Base-by-base conservation (phyloP, 2,329 filamentous ascomycete genomes). In the Claviceps digitariae region DNA sequence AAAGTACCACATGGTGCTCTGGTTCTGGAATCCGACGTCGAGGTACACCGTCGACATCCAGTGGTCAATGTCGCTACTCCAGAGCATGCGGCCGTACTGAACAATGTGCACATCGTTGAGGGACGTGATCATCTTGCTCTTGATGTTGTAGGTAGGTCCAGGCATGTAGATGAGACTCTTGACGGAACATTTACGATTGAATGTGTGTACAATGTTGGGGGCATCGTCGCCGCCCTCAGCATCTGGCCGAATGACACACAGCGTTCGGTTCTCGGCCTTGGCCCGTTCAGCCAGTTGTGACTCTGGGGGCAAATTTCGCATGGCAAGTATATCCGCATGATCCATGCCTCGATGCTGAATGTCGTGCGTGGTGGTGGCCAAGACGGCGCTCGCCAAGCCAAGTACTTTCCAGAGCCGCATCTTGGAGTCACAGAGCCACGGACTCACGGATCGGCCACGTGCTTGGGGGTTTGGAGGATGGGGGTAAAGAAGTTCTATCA, bases 1-100 rank as follows among this genome's bases (percentile, higher is more conserved):
- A 56, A 81, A 71, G 51, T 74, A 64, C 73, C 74, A 79, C 1
- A 74, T 76, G 0, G 74, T 75, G 15, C 71, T 74, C 56, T 78
- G 76, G 56, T 80, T 78, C 61, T 81, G 76, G 59, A 76, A 79
- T 4, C 72, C 74, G 8, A 79, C 67, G 0, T 72, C 68, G 56
- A 79, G 68, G 6, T 74, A 76, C 40, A 75, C 66, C 10, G 46
- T 48, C 20, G 67, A 67, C 1, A 76, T 68, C 76, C 76, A 80
- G 62, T 79, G 79, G 7, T 66, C 56, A 9, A 78, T 72, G 55
- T 77, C 67, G 1, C 66, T 65, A 50, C 67, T 69, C 69, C 73
- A 75, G 21, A 68, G 62, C 27, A 71, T 56, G 45, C 60, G 60
- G 7, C 68, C 68, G 43, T 61, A 60, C 46, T 66, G 74, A 51